These are phyloP conservation scores for Micromonas commoda DNA, from an alignment of 139 green algal genomes.

Conservation along the genomic window DNA sequence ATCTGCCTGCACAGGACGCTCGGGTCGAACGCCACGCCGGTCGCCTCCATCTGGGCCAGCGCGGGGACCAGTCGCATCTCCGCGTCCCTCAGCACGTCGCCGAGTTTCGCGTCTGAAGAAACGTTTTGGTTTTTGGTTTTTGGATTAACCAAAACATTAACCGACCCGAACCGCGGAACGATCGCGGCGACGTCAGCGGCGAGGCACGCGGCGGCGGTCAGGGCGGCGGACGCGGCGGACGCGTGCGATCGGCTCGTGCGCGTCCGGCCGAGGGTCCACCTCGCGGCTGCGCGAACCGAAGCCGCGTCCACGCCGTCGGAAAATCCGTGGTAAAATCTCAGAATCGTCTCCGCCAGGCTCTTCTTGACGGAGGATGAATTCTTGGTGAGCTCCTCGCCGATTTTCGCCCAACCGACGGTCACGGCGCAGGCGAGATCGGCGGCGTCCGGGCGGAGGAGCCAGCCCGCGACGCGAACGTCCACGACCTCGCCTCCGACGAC, in stretches of 20 bases:
- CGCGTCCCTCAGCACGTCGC: conserved; percentile 33
- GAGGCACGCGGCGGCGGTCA: too few relatives aligned
- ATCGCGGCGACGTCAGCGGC: too few relatives aligned
- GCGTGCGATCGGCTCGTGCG: too few relatives aligned
- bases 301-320: background rate
- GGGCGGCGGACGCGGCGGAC: background rate
- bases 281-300: background rate
- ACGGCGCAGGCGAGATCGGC: too few relatives aligned
- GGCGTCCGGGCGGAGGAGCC: conserved; percentile 53
- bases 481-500: conserved; percentile 37
- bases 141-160: too few relatives aligned
- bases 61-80: conserved; percentile 71
- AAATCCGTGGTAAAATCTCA: background rate
- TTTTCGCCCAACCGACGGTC: too few relatives aligned
- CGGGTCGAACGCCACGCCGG: conserved; percentile 50
- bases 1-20: conserved; percentile 30
- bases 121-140: too few relatives aligned
- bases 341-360: too few relatives aligned
- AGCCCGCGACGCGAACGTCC: conserved; percentile 64
- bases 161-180: too few relatives aligned
- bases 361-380: too few relatives aligned
- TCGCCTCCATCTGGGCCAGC: conserved; percentile 59
- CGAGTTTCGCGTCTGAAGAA: too few relatives aligned
- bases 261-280: too few relatives aligned
- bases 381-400: background rate